Percentiles rank a stretch among this genome's conserved stretches.
These are phyloP conservation scores for Hericium erinaceus DNA, from an alignment of 768 basidiomycete species.

Conservation along the genomic window DNA sequence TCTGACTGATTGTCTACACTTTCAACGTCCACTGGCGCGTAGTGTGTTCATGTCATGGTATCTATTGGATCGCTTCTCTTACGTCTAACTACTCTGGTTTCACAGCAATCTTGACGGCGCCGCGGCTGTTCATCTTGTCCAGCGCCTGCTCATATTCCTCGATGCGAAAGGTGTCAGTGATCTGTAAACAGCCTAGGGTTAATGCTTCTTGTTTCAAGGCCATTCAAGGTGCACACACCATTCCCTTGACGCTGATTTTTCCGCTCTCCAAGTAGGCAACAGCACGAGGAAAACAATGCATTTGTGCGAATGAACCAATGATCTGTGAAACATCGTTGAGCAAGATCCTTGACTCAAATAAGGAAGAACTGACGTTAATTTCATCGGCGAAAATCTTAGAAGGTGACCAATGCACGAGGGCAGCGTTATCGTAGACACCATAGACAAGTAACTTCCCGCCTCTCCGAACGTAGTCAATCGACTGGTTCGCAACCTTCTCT, in stretches of 20 bases:
- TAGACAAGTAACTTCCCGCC: slow-evolving; percentile 85
- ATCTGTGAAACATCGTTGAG: slow-evolving; percentile 37
- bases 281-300: slow-evolving; percentile 84
- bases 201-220: background rate
- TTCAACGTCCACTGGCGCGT: too few relatives aligned
- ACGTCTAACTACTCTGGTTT: slow-evolving; percentile 22
- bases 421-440: slow-evolving; percentile 84
- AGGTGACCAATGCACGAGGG: slow-evolving; percentile 79
- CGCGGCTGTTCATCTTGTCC: slow-evolving; percentile 54
- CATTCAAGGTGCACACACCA: slow-evolving; percentile 34
- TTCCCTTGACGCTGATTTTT: slow-evolving; percentile 72
- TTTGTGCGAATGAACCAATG: slow-evolving; percentile 86
- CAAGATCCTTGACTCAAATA: background rate
- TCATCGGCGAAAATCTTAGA: slow-evolving; percentile 73
- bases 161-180: slow-evolving; percentile 48
- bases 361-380: slow-evolving; percentile 34
- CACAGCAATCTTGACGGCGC: slow-evolving; percentile 42
- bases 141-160: slow-evolving; percentile 57
- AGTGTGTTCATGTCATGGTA: too few relatives aligned
- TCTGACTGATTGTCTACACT: too few relatives aligned
- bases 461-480: slow-evolving; percentile 82
- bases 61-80: too few relatives aligned
- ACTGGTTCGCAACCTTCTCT: slow-evolving; percentile 74
- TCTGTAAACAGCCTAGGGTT: slow-evolving; percentile 20
- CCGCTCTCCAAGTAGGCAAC: slow-evolving; percentile 83